Evolutionary conservation across 2,329 filamentous ascomycete species (phyloP).

Genomic region (Botrytis fabae): DNA sequence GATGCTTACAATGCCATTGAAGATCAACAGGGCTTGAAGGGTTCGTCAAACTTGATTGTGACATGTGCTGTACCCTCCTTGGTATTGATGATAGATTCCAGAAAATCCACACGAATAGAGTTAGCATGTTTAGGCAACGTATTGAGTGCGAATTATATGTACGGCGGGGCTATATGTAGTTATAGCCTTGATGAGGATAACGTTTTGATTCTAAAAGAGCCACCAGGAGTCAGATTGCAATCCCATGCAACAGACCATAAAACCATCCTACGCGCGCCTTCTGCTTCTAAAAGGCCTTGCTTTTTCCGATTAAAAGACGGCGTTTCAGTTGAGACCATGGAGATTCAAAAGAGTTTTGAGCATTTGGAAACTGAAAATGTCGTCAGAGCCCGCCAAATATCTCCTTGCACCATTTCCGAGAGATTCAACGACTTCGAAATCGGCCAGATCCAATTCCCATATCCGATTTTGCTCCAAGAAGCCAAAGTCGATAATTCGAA

Average conservation of each 20-base stretch:
- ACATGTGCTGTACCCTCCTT: constrained; percentile 10
- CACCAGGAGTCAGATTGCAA: neutral
- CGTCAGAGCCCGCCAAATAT: neutral
- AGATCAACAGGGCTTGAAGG: neutral
- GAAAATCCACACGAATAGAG: neutral
- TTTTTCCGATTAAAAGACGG: neutral
- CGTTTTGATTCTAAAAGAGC: neutral
- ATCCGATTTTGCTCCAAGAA: neutral
- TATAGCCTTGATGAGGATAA: neutral
- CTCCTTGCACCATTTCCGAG: neutral
- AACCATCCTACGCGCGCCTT: neutral
- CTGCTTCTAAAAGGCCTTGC: neutral
- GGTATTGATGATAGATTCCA: neutral
- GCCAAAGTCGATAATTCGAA: neutral
- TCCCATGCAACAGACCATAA: rapidly evolving
- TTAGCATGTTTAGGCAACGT: neutral
- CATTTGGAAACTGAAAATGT: neutral
- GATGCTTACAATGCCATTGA: neutral
- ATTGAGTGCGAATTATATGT: neutral
- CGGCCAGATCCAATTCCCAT: neutral
- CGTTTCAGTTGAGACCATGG: neutral
- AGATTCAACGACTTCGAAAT: neutral
- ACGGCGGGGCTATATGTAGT: neutral
- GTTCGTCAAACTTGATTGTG: constrained; percentile 2
- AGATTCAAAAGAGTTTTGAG: neutral